Evolutionary conservation across 2,329 filamentous ascomycete species (phyloP), one percentile per base, ranked within the genome.

Genomic region (Diplodia mutila): DNA sequence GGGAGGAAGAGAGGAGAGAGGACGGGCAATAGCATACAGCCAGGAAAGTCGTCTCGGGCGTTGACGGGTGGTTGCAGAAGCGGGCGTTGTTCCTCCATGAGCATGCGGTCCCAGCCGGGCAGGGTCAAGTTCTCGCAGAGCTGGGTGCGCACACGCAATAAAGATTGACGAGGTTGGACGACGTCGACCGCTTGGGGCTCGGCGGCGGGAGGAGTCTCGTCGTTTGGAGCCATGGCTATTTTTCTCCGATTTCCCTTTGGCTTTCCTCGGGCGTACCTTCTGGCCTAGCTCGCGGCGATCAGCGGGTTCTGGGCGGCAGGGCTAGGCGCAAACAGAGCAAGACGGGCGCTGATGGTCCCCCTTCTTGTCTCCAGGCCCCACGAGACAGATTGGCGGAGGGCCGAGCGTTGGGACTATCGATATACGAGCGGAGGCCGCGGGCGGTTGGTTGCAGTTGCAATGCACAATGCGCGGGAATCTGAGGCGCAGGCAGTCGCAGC

Each of bases 401-500:
- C 39, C 39, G 39, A 61, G 57, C 57, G 39, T n/a, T 32, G 39
- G 27, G 39, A 34, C 55, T 46, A 61, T 61, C 55, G 55, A 61
- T 49, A 34, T n/a, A 21, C 39, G 12, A 42, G 34, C n/a, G n/a
- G n/a, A n/a, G n/a, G n/a, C n/a, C n/a, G n/a, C n/a, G 53, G 34
- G 29, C 9, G 53, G 34, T 18, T 16, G 55, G 34, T 29, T 32
- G 52, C 29, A 29, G n/a, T n/a, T n/a, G n/a, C 29, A 32, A 32
- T 32, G 29, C 29, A 8, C 9, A n/a, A n/a, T n/a, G n/a, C n/a
- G n/a, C n/a, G n/a, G 27, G 39, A 34, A 34, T 23, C 57, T 61
- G 57, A 61, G 42, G 57, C 57, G 57, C 57, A 27, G 49, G 57
- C 57, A 61, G 57, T 61, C 32, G 57, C 57, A 61, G 57, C 57